phyloP scores from a whole-genome alignment of 1,139 yeast genomes.

The Suhomyces panamericanus region DNA sequence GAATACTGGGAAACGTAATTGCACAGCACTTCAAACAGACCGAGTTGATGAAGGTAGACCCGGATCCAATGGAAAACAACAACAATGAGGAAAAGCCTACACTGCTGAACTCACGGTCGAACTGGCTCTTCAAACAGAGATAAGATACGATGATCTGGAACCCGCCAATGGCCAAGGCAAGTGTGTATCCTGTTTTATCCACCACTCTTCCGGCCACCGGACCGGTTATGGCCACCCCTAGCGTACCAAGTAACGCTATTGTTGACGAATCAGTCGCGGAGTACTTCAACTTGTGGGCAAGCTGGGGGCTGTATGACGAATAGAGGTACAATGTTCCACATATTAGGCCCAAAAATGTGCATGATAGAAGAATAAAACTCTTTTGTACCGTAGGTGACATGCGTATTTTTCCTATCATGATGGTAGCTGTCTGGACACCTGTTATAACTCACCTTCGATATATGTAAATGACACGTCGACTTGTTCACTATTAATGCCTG shows the following conservation, averaged over 20 bases:
- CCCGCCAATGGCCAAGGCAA: constrained; percentile 48
- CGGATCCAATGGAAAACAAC: constrained; percentile 49
- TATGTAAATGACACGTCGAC: neutral
- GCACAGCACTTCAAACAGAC: constrained; percentile 61
- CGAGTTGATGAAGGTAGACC: constrained; percentile 54
- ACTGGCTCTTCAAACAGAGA: constrained; percentile 48
- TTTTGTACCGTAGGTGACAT: constrained; percentile 31
- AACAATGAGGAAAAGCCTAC: constrained; percentile 37
- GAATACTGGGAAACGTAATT: constrained; percentile 51
- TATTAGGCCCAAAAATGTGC: constrained; percentile 53
- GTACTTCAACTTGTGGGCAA: constrained; percentile 52
- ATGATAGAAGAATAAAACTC: constrained; percentile 41
- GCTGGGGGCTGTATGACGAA: constrained; percentile 65
- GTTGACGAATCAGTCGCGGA: constrained; percentile 56
- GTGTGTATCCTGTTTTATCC: constrained; percentile 53
- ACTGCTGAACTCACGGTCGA: constrained; percentile 30
- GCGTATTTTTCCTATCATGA: neutral
- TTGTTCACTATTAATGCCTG: neutral
- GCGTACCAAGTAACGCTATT: constrained; percentile 59
- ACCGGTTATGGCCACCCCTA: constrained; percentile 59
- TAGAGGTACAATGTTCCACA: constrained; percentile 63
- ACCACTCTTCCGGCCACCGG: constrained; percentile 60
- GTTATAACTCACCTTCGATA: too few relatives aligned
- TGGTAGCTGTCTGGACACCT: neutral
- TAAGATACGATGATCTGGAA: constrained; percentile 45